Conservation (phyloP, 2,329 filamentous ascomycete species). For the Cladosporium cucumerinum region DNA sequence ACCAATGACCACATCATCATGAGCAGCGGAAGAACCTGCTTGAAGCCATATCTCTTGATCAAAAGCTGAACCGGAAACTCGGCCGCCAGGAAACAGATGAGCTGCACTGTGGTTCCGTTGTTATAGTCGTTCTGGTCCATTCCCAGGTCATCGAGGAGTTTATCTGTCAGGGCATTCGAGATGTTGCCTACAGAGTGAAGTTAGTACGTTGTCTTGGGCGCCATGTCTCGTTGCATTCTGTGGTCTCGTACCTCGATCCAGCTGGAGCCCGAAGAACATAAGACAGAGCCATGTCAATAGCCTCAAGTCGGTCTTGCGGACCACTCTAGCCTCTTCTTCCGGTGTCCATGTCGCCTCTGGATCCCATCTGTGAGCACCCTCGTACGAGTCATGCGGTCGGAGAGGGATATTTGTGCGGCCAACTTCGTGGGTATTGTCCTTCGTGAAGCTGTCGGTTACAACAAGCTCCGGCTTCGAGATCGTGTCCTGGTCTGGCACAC, state of each 20-base stretch:
- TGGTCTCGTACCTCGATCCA: slow-evolving; percentile 39
- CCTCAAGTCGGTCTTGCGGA: slow-evolving; percentile 44
- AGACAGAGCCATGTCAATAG: slow-evolving; percentile 53
- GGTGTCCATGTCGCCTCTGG: slow-evolving; percentile 55
- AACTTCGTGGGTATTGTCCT: neutral
- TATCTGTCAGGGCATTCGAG: slow-evolving; percentile 34
- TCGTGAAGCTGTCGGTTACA: neutral
- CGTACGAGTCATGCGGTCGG: slow-evolving; percentile 51
- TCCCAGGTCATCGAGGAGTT: slow-evolving; percentile 43
- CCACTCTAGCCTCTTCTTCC: slow-evolving; percentile 48
- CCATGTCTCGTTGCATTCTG: slow-evolving; percentile 24
- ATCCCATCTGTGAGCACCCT: slow-evolving; percentile 59
- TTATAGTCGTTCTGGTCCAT: slow-evolving; percentile 52
- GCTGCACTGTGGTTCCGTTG: slow-evolving; percentile 57
- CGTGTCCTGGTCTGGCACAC: neutral
- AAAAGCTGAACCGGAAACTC: slow-evolving; percentile 39
- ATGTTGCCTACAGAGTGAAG: slow-evolving; percentile 33
- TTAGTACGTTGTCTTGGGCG: neutral
- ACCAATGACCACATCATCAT: slow-evolving; percentile 48
- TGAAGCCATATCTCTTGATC: slow-evolving; percentile 45
- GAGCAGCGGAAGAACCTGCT: slow-evolving; percentile 41
- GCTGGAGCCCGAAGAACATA: slow-evolving; percentile 53
- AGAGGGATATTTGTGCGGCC: slow-evolving; percentile 9
- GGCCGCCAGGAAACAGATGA: slow-evolving; percentile 68
- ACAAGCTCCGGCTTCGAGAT: slow-evolving; percentile 8